These are phyloP conservation scores for Mycena galericulata DNA, from an alignment of 768 basidiomycete genomes.

Conservation along the genomic window DNA sequence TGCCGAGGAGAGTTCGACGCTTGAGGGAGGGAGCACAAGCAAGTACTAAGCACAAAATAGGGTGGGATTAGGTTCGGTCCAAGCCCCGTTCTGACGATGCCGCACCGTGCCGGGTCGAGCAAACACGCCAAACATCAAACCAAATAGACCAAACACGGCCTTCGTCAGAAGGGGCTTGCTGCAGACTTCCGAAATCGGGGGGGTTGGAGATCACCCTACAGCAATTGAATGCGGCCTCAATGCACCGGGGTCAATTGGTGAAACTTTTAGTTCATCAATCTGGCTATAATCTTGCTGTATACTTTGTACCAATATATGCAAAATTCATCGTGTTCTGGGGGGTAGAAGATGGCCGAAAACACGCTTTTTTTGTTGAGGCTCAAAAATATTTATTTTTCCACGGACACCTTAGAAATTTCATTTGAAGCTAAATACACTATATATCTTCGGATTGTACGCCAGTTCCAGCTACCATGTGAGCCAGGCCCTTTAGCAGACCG, in stretches of 20 bases:
- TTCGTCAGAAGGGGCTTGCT: too few relatives aligned
- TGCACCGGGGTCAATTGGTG: not conserved
- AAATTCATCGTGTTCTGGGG: not conserved
- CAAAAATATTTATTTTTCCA: constrained; percentile 12
- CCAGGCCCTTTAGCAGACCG: not conserved
- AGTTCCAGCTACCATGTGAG: not conserved
- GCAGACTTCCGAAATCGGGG: too few relatives aligned
- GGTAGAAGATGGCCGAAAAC: constrained; percentile 3
- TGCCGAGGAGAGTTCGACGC: too few relatives aligned
- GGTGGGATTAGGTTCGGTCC: not conserved
- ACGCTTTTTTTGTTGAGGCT: not conserved
- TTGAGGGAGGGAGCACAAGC: too few relatives aligned
- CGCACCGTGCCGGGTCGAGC: not conserved
- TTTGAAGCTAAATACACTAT: not conserved
- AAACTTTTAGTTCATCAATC: not conserved
- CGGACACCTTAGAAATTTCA: not conserved
- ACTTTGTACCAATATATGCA: not conserved
- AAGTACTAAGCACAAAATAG: too few relatives aligned
- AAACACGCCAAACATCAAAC: too few relatives aligned
- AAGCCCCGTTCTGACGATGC: not conserved
- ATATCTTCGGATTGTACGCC: not conserved
- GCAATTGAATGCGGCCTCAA: not conserved
- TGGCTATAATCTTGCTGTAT: not conserved
- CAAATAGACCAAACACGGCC: too few relatives aligned
- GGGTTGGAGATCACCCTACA: not conserved